Base-by-base conservation (phyloP, 345 rosid genomes). In the Populus ilicifolia region DNA sequence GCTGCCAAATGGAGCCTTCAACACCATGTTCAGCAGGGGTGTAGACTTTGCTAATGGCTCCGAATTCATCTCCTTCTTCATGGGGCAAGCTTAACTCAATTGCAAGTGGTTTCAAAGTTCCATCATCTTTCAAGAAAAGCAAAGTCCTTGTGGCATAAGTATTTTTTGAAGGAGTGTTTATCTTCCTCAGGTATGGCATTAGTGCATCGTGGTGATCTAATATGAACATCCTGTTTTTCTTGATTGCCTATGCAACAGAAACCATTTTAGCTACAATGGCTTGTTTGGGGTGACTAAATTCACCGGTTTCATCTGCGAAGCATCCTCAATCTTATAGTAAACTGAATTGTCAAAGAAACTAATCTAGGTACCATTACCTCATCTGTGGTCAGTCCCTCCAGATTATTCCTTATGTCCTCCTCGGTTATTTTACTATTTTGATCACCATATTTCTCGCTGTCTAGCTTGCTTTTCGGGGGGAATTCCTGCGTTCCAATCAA, bases 11-110 rank as follows among this genome's bases (percentile, higher is more conserved):
- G 25, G 92, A 81, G 75, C 85, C 90, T 77, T 88, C 77, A n/a
- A 85, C 85, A 0, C 94, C 96, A 69, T 87, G 75, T 78, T 89
- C 90, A 39, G 96, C 87, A n/a, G 98, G 97, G 0, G 87, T 93
- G 77, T 79, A 88, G 2, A 95, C 96, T 75, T 89, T 81, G 81
- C 89, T 89, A 36, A 81, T 74, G 14, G 86, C 89, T 76, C 98
- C 98, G 36, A 78, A 82, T 73, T 75, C 78, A 80, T 90, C 94
- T 54, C 91, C 97, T 3, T 89, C 65, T 29, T 89, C 89, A 84
- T 89, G 92, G 14, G 97, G 99, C 80, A 83, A 81, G 84, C 97
- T 92, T 77, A 93, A 79, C 80, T 93, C 98, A 41, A 95, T 95
- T 41, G 89, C 94, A 69, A 92, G 69, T 44, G 99, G 99, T 85